These are phyloP conservation scores for Malus hybrid DNA, from an alignment of 331 rosid genomes.

Conservation along the genomic window DNA sequence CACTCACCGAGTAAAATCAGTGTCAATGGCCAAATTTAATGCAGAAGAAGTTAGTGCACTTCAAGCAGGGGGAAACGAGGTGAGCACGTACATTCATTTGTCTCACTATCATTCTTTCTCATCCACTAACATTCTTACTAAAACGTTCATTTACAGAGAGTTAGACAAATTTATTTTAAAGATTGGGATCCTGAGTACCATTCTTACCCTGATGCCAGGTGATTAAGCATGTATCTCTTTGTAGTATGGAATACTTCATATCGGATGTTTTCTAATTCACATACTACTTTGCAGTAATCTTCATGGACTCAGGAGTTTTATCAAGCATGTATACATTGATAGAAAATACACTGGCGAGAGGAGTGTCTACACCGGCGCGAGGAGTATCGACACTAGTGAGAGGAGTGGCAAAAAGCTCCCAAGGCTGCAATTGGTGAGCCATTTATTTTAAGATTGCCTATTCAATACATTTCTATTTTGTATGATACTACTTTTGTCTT, in stretches of 20 bases:
- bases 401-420: constrained; percentile 32
- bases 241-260: background rate
- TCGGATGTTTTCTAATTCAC: constrained; percentile 27
- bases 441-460: background rate
- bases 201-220: constrained; percentile 67
- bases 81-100: constrained; percentile 16
- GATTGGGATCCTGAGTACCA: constrained; percentile 60
- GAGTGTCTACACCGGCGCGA: constrained; percentile 48
- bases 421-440: constrained; percentile 56
- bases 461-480: background rate
- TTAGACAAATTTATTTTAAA: constrained; percentile 64
- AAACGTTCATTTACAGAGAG: constrained; percentile 46
- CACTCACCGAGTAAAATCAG: constrained; percentile 85
- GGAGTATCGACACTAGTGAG: constrained; percentile 43
- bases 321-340: constrained; percentile 64
- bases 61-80: constrained; percentile 91
- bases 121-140: constrained; percentile 6
- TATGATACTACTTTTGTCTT: background rate
- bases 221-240: background rate
- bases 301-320: constrained; percentile 58
- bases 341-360: constrained; percentile 63
- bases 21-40: constrained; percentile 77
- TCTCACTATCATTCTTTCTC: background rate
- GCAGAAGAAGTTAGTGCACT: constrained; percentile 73
- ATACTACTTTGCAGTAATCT: constrained; percentile 52